Percentiles rank a stretch among this genome's conserved stretches.
These are phyloP conservation scores for Moesziomyces sp. DNA, from an alignment of 1,284 basidiomycete species.

Conservation along the genomic window DNA sequence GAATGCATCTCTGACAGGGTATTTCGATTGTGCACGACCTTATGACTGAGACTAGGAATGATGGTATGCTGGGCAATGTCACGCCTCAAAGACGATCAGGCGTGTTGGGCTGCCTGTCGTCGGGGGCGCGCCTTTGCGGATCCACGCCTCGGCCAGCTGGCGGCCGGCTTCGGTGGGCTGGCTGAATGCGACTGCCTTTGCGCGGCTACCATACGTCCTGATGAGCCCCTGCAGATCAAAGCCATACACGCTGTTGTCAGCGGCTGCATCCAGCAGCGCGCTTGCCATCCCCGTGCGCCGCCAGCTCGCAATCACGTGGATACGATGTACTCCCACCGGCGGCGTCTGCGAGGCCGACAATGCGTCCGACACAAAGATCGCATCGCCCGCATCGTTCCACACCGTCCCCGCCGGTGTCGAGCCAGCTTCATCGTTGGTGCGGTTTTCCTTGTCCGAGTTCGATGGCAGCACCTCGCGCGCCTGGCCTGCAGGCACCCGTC, in stretches of 20 bases:
- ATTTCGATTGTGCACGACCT: background rate
- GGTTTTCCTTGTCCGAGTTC: conserved; percentile 32
- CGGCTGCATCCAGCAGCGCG: conserved; percentile 51
- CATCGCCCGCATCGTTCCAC: conserved; percentile 47
- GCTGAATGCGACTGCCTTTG: conserved; percentile 54
- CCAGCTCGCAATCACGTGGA: conserved; percentile 50
- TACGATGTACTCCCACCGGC: conserved; percentile 56
- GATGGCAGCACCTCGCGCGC: conserved; percentile 46
- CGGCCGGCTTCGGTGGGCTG: conserved; percentile 61
- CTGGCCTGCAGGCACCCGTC: conserved; percentile 29
- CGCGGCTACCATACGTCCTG: conserved; percentile 40
- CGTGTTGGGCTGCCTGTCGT: conserved; percentile 5
- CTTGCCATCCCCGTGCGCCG: conserved; percentile 52
- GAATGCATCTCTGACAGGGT: background rate
- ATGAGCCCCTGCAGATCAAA: conserved; percentile 21
- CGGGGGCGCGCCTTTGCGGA: conserved; percentile 16
- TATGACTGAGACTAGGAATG: too few relatives aligned
- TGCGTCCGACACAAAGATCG: conserved; percentile 48
- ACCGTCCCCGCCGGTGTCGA: conserved; percentile 10
- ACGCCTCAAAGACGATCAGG: conserved; percentile 44
- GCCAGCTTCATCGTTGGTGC: background rate
- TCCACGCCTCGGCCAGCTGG: conserved; percentile 55
- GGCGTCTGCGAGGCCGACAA: conserved; percentile 43
- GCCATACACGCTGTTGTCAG: conserved; percentile 56
- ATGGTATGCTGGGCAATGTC: background rate